Evolutionary conservation across 352 stramenopile species (phyloP), one percentile per base, ranked within the genome.

Genomic region (Globisporangium spinosum): DNA sequence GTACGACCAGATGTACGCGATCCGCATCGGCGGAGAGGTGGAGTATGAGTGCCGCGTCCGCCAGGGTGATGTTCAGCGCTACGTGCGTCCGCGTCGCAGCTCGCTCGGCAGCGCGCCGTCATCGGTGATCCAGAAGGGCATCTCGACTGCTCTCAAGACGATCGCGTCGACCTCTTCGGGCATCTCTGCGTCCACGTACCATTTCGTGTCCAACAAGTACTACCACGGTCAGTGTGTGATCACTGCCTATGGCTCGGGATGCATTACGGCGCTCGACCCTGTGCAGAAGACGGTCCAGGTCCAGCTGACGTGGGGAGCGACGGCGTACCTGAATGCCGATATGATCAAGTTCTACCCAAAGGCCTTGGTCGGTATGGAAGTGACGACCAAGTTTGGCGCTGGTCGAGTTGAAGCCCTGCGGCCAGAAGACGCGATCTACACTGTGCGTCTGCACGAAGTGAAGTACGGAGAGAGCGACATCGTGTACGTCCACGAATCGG

Each of bases 401-500:
- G 85, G 85, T 22, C 53, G 87, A 20, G 82, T 92, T n/a, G 77
- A 83, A 40, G 80, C 74, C n/a, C 67, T 94, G 51, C 80, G 85
- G 51, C 75, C 77, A 10, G 78, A 72, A 8, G 85, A 94, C 66
- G 76, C 71, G 53, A 94, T 94, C 62, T 94, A 94, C 70, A 89
- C 79, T n/a, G 82, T 94, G 62, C 83, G 80, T 32, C 72, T 94
- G 45, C 73, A 84, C 63, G 67, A 81, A 6, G 27, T 64, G 22
- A 67, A 73, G 27, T 61, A 57, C 7, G 80, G 80, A 0, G 75
- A 89, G 65, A 89, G 75, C 1, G 74, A 92, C 64, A 56, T 87
- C 23, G 85, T 94, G 25, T 94, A 87, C 67, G 85, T 92, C 15
- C 85, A 83, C 58, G 85, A 91, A 68, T 85, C 77, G 58, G 85